phyloP scores from a whole-genome alignment of 257 asterid species.

The Nicotiana noctiflora region DNA sequence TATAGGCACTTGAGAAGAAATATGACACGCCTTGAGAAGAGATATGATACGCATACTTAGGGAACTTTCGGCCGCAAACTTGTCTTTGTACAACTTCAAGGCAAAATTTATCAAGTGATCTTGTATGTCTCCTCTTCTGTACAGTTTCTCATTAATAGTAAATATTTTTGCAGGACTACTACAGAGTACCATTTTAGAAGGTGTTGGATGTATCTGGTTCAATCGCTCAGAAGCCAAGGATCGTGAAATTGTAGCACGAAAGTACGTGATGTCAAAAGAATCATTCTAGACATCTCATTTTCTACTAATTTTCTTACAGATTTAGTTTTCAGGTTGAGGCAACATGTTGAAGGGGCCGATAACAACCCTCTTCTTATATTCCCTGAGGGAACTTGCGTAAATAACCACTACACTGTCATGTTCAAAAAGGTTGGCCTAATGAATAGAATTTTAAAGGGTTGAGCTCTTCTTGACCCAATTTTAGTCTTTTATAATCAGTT shows the following conservation, averaged over 20 bases:
- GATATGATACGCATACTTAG: neutral
- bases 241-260: slow-evolving; percentile 87
- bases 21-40: neutral
- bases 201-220: slow-evolving; percentile 99
- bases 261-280: slow-evolving; percentile 44
- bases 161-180: slow-evolving; percentile 45
- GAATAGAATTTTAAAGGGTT: neutral
- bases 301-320: slow-evolving; percentile 9
- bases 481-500: neutral
- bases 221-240: slow-evolving; percentile 94
- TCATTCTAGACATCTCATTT: neutral
- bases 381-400: slow-evolving; percentile 99
- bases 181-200: slow-evolving; percentile 94
- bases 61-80: neutral
- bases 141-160: too few species aligned
- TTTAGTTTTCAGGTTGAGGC: slow-evolving; percentile 62
- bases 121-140: neutral
- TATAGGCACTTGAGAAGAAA: neutral
- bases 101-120: neutral
- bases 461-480: neutral
- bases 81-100: neutral
- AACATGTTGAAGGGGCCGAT: slow-evolving; percentile 84
- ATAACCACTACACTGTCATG: slow-evolving; percentile 95
- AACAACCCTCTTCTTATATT: slow-evolving; percentile 96
- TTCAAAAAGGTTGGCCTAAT: slow-evolving; percentile 70